Conservation (phyloP, 305 asterid species). For the Solanum chacoense region DNA sequence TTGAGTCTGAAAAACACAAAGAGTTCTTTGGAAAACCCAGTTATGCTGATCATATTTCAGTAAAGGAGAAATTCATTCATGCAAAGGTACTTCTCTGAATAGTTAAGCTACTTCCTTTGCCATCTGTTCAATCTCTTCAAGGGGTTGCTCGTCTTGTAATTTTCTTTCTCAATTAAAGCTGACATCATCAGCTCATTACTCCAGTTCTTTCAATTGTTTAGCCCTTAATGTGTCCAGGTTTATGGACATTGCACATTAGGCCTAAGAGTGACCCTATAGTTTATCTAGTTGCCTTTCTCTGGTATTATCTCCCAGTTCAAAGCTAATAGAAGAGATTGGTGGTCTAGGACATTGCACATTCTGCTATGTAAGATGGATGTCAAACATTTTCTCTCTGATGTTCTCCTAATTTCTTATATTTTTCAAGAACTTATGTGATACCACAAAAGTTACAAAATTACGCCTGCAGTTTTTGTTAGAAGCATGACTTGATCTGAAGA, state of each 20-base stretch:
- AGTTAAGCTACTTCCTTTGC: slow-evolving; percentile 3
- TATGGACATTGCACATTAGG: not conserved
- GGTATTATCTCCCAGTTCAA: not conserved
- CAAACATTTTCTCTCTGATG: not conserved
- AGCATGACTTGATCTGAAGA: not conserved
- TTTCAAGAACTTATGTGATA: not conserved
- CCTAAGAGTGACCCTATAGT: not conserved
- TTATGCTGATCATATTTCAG: slow-evolving; percentile 67
- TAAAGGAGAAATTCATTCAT: slow-evolving; percentile 82
- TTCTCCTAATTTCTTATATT: not conserved
- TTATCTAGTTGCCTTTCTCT: not conserved
- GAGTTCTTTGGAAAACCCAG: slow-evolving; percentile 64
- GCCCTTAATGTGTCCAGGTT: not conserved
- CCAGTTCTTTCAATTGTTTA: not conserved
- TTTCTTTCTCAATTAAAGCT: not conserved
- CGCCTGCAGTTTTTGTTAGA: not conserved
- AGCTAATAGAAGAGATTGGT: not conserved
- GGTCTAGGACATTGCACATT: not conserved
- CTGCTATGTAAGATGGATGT: not conserved
- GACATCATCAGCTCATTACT: not conserved
- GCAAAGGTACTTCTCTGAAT: slow-evolving; percentile 61
- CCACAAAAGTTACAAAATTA: not conserved
- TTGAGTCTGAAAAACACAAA: slow-evolving; percentile 59
- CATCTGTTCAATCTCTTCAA: not conserved
- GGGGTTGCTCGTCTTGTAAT: not conserved